phyloP scores from a whole-genome alignment of 2,329 filamentous ascomycete species.

The Huntiella omanensis region DNA sequence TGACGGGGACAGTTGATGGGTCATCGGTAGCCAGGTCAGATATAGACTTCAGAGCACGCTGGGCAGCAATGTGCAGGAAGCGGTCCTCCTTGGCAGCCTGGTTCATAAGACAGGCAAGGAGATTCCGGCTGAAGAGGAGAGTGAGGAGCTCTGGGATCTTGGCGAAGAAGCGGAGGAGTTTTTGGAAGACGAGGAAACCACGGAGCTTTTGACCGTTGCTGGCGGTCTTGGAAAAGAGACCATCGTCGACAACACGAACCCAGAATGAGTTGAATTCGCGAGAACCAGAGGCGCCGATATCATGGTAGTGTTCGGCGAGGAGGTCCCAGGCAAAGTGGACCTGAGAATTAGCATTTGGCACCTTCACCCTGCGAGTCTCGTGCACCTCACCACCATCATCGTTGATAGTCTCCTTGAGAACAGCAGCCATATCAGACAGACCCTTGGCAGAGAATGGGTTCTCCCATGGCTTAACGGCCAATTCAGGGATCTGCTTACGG shows the following conservation, averaged over 20 bases:
- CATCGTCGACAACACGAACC: slow-evolving; percentile 70
- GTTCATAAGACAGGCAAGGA: slow-evolving; percentile 67
- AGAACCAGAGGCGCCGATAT: slow-evolving; percentile 19
- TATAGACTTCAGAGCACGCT: slow-evolving; percentile 55
- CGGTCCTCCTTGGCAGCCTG: slow-evolving; percentile 61
- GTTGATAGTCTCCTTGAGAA: slow-evolving; percentile 54
- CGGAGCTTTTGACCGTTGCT: slow-evolving; percentile 82
- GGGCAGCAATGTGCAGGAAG: slow-evolving; percentile 61
- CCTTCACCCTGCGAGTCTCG: slow-evolving; percentile 29
- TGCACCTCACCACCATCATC: slow-evolving; percentile 24
- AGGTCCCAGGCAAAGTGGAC: slow-evolving; percentile 79
- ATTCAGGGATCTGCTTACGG: slow-evolving; percentile 40
- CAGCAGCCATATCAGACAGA: slow-evolving; percentile 48
- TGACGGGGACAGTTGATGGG: slow-evolving; percentile 36
- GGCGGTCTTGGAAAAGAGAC: slow-evolving; percentile 62
- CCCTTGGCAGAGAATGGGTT: slow-evolving; percentile 57
- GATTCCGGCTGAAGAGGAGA: slow-evolving; percentile 61
- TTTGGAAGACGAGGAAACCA: slow-evolving; percentile 74
- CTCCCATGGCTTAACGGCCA: slow-evolving; percentile 54
- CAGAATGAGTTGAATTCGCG: slow-evolving; percentile 59
- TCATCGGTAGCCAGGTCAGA: slow-evolving; percentile 44
- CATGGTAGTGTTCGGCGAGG: slow-evolving; percentile 39
- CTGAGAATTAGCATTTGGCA: slow-evolving; percentile 60
- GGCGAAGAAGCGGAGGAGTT: slow-evolving; percentile 40
- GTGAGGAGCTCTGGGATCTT: slow-evolving; percentile 27